These are phyloP conservation scores for Diaporthe ilicicola DNA, from an alignment of 2,329 filamentous ascomycete species.

Conservation along the genomic window DNA sequence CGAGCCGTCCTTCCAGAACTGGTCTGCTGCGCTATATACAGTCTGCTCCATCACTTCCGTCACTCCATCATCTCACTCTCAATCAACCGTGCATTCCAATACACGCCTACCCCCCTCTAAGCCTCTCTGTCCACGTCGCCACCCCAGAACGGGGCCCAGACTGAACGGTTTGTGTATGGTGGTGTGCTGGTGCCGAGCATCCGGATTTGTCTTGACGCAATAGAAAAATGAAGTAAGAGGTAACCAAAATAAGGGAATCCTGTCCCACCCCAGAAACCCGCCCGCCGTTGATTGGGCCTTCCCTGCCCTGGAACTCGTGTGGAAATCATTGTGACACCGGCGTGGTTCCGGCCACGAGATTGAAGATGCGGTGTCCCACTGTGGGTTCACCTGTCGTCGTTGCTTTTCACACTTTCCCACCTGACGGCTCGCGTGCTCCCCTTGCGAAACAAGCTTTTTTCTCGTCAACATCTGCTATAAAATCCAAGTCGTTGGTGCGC, in stretches of 20 bases:
- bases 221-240: neutral
- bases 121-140: conserved; percentile 18
- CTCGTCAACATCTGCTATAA: neutral
- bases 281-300: neutral
- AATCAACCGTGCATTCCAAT: neutral
- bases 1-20: neutral
- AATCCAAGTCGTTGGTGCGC: conserved; percentile 3
- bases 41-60: neutral
- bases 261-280: conserved; percentile 7
- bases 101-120: conserved; percentile 15
- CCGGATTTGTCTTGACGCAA: conserved; percentile 8
- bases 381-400: neutral
- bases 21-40: no score
- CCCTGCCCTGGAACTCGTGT: neutral
- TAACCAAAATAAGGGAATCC: neutral
- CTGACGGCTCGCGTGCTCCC: neutral
- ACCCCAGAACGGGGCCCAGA: neutral
- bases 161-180: neutral
- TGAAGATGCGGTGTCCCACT: neutral
- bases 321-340: neutral
- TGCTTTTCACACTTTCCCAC: neutral
- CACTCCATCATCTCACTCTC: neutral
- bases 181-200: conserved; percentile 19
- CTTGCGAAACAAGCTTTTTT: conserved; percentile 1
- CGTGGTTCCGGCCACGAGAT: conserved; percentile 8